A percentile compares a stretch with the other conserved stretches of the same genome.
Conservation (phyloP, 2,329 filamentous ascomycete species). For the Botrytis sinoallii region DNA sequence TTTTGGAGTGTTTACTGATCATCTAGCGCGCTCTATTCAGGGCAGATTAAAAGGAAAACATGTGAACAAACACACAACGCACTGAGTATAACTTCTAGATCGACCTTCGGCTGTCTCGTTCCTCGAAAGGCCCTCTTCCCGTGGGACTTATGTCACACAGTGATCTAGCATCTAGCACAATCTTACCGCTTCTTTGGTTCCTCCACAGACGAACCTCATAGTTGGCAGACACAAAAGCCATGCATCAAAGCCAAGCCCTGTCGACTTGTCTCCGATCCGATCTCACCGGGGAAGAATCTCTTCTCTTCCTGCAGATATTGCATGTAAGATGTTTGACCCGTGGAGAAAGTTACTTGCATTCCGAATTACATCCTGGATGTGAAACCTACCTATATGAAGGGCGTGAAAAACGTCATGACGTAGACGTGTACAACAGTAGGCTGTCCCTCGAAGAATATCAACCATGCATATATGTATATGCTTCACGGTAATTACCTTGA, state of each 20-base stretch:
- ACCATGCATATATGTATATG: background rate
- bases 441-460: background rate
- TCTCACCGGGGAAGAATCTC: background rate
- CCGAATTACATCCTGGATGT: background rate
- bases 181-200: background rate
- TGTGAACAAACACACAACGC: background rate
- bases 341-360: background rate
- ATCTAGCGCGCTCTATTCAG: constrained; percentile 2
- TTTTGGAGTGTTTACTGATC: background rate
- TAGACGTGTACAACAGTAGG: background rate
- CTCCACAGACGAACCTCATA: background rate
- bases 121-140: background rate
- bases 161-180: background rate
- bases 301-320: background rate
- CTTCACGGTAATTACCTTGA: background rate
- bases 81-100: background rate
- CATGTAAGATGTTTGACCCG: background rate
- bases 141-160: background rate
- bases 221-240: background rate
- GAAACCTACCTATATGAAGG: background rate
- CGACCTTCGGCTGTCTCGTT: background rate
- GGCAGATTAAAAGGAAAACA: background rate
- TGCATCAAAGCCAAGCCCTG: background rate
- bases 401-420: constrained; percentile 3
- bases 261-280: background rate